Evolutionary conservation across 139 green algal genomes (phyloP).

Genomic region (Zygnema circumcarinatum): DNA sequence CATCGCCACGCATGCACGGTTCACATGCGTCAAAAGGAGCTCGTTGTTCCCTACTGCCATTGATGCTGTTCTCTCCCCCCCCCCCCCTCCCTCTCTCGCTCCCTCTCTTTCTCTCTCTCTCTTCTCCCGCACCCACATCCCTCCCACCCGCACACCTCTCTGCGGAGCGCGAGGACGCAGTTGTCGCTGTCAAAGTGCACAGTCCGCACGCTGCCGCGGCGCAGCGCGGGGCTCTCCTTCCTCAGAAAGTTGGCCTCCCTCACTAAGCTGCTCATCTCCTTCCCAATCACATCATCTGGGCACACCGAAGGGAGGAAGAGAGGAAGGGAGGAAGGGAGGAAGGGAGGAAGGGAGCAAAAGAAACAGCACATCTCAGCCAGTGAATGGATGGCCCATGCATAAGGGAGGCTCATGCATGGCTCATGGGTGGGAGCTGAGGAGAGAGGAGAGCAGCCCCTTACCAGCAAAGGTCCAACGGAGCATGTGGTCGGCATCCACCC

Average conservation of each 20-base stretch:
- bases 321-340: not conserved
- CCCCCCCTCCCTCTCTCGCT: too few species aligned
- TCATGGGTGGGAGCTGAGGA: not conserved
- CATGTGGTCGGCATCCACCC: constrained; percentile 62
- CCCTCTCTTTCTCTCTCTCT: too few species aligned
- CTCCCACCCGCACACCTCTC: constrained; percentile 23
- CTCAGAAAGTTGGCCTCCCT: constrained; percentile 45
- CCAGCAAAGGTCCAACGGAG: constrained; percentile 55
- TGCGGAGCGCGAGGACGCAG: constrained; percentile 15
- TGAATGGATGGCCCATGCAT: not conserved
- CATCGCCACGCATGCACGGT: not conserved
- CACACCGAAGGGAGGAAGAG: not conserved
- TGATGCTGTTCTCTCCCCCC: not conserved
- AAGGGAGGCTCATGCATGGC: constrained; percentile 3
- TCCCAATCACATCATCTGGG: constrained; percentile 37
- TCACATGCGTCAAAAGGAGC: not conserved
- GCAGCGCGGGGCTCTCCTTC: constrained; percentile 19
- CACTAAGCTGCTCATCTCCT: constrained; percentile 53
- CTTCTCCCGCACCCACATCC: not conserved
- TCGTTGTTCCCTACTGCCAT: not conserved
- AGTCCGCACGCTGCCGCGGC: constrained; percentile 1
- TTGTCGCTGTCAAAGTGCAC: constrained; percentile 44
- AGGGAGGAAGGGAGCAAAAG: constrained; percentile 9
- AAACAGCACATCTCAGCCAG: not conserved
- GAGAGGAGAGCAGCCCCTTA: not conserved